Evolutionary conservation across 352 stramenopile species (phyloP).

Genomic region (Globisporangium abappressorium): DNA sequence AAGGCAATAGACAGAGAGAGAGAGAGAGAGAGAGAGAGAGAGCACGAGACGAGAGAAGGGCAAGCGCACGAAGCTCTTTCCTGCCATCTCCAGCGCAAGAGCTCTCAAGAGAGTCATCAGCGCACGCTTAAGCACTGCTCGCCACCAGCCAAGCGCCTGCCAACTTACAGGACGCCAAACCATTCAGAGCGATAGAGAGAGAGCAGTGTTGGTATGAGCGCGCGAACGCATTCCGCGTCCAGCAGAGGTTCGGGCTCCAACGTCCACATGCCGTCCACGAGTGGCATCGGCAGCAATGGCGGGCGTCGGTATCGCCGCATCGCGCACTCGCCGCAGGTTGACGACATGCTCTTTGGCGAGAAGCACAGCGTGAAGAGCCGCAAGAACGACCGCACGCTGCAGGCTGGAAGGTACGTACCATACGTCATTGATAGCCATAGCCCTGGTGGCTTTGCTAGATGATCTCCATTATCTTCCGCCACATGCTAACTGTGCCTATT

Average conservation of each 20-base stretch:
- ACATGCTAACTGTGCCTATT: not conserved
- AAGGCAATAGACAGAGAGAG: too few relatives aligned
- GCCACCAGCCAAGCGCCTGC: not conserved
- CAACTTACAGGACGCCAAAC: too few relatives aligned
- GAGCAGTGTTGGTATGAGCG: slow-evolving; percentile 17
- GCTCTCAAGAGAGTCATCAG: too few relatives aligned
- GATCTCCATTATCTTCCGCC: too few relatives aligned
- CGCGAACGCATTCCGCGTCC: slow-evolving; percentile 27
- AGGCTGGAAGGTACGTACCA: slow-evolving; percentile 46
- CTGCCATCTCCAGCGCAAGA: too few relatives aligned
- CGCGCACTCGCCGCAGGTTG: slow-evolving; percentile 54
- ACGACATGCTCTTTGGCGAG: slow-evolving; percentile 72
- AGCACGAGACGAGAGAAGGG: too few relatives aligned
- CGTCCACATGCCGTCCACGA: not conserved
- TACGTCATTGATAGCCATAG: too few relatives aligned
- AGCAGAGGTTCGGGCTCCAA: slow-evolving; percentile 21
- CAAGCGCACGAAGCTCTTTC: too few relatives aligned
- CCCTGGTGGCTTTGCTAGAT: too few relatives aligned
- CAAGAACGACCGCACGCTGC: slow-evolving; percentile 54
- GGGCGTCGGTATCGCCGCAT: slow-evolving; percentile 61
- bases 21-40: too few relatives aligned
- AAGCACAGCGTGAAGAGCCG: slow-evolving; percentile 43
- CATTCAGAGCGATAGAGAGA: not conserved
- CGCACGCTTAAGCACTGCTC: too few relatives aligned
- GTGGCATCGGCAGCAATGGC: slow-evolving; percentile 13